Base-by-base conservation (phyloP, 768 basidiomycete genomes). In the Rickenella mellea region DNA sequence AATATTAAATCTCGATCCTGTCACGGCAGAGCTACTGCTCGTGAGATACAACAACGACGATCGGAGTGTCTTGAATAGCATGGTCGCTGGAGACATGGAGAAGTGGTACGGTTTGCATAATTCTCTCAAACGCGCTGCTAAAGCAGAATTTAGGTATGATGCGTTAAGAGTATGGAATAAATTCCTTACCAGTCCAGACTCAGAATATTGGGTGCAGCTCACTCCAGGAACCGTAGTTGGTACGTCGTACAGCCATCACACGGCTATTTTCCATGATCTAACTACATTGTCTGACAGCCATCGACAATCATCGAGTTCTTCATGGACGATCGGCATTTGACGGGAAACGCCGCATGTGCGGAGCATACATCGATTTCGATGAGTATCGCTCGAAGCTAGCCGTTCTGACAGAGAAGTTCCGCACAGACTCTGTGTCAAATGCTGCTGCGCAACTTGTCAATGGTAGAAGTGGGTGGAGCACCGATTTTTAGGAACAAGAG, bases 11-110 rank as follows among this genome's bases (percentile, higher is more conserved):
- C 84, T 89, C 55, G 81, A 90, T 40, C 51, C 60, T 2, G 41
- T 57, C 6, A 74, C 68, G 10, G 78, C 74, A 2, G 74, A 81
- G 46, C 68, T 97, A 0, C 60, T 68, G 4, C 83, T 88, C 46
- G 81, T 97, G 26, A 64, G 93, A 41, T 98, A 92, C 88, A 98
- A 97, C 54, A 93, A 90, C 47, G 85, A 92, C 50, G 93, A 98
- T 58, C 68, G 94, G 40, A 92, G 88, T 44, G 83, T 81, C 2
- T 73, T 98, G 67, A 74, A 66, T 46, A 65, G 70, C 47, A 49
- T 89, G 48, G 63, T 67, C 12, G 64, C 78, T 0, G 67, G 69
- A 6, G 53, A 74, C 46, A 78, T 97, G 8, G 84, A 87, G 52
- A 67, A 72, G 41, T 97, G 91, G 90, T 82, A 50, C 29, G 63